Percentiles rank a stretch among this genome's conserved stretches.
Conservation (phyloP, 768 basidiomycete genomes). For the Rhizopogon salebrosus region DNA sequence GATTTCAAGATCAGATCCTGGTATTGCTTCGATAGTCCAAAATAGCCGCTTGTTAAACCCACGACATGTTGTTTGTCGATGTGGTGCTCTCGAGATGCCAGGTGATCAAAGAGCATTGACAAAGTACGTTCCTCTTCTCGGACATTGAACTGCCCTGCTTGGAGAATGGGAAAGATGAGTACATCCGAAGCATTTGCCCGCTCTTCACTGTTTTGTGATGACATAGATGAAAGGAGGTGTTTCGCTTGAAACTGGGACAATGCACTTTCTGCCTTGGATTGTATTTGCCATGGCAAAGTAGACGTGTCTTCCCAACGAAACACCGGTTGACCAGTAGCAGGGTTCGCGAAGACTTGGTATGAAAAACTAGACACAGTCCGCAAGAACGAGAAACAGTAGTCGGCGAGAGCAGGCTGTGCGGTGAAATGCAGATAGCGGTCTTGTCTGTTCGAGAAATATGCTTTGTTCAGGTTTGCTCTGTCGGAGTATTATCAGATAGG, state of each 20-base stretch:
- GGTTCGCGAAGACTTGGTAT: conserved; percentile 44
- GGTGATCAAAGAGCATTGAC: conserved; percentile 49
- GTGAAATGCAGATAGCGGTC: conserved; percentile 86
- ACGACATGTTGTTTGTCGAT: conserved; percentile 37
- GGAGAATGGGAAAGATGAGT: conserved; percentile 75
- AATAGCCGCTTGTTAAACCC: conserved; percentile 94
- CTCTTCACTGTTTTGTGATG: conserved; percentile 16
- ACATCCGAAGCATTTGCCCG: conserved; percentile 29
- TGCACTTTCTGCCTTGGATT: conserved; percentile 50
- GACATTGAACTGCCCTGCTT: conserved; percentile 83
- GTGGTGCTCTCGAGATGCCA: conserved; percentile 22
- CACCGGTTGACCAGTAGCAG: conserved; percentile 38
- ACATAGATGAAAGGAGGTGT: conserved; percentile 18
- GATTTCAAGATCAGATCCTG: conserved; percentile 64
- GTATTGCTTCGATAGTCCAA: conserved; percentile 79
- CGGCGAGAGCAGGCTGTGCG: conserved; percentile 55
- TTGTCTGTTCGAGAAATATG: conserved; percentile 93
- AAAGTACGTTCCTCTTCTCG: conserved; percentile 78
- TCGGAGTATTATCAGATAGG: not conserved
- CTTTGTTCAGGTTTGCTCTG: conserved; percentile 89
- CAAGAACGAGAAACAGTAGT: conserved; percentile 83
- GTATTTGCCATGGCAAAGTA: conserved; percentile 67
- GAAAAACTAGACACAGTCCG: conserved; percentile 66
- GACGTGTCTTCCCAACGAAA: conserved; percentile 65
- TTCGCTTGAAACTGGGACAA: conserved; percentile 57